These are phyloP conservation scores for Dactylorhiza incarnata DNA, from an alignment of 106 monocot species.

Conservation along the genomic window DNA sequence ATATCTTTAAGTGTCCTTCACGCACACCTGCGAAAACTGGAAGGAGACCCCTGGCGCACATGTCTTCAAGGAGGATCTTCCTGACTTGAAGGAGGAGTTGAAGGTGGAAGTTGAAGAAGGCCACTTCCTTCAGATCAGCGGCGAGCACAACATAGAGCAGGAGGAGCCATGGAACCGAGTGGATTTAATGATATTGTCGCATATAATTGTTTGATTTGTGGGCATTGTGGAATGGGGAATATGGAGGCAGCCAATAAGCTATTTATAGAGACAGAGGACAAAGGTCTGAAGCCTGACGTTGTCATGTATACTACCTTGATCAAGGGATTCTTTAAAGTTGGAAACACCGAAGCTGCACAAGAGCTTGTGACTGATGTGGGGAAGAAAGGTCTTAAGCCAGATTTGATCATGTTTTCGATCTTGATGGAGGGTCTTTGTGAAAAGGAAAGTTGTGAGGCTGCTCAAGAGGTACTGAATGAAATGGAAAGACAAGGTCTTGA, in stretches of 20 bases:
- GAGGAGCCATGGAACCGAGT: slow-evolving; percentile 13
- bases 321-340: slow-evolving; percentile 20
- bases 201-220: slow-evolving; percentile 27
- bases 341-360: slow-evolving; percentile 17
- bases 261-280: slow-evolving; percentile 12
- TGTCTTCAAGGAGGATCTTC: no score
- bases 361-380: slow-evolving; percentile 8
- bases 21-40: no score
- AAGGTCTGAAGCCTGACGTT: slow-evolving; percentile 13
- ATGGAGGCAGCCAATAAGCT: slow-evolving; percentile 16
- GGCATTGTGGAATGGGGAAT: slow-evolving; percentile 18
- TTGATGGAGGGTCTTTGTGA: slow-evolving; percentile 28
- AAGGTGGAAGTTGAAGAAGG: no score
- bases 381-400: slow-evolving; percentile 8
- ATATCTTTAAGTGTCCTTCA: no score
- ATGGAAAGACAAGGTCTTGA: slow-evolving; percentile 23
- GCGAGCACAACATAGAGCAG: no score
- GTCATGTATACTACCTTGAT: slow-evolving; percentile 22
- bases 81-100: no score
- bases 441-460: slow-evolving; percentile 14
- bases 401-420: slow-evolving; percentile 18
- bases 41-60: no score
- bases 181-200: slow-evolving; percentile 19
- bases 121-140: no score
- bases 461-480: slow-evolving; percentile 7